phyloP scores from a whole-genome alignment of 148 eudicot species.

The Fagopyrum homotropicum region DNA sequence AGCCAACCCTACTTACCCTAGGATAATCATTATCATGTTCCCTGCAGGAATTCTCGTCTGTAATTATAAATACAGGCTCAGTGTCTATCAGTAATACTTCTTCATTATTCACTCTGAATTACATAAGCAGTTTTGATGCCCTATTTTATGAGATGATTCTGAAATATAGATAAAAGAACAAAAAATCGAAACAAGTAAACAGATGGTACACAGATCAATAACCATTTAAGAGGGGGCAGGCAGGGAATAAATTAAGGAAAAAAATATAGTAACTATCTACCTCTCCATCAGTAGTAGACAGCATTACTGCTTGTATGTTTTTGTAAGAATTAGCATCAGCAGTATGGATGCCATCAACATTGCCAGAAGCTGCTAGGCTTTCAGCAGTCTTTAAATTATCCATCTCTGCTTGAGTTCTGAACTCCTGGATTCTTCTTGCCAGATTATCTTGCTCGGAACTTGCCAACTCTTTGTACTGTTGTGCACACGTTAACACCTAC shows the following conservation, averaged over 20 bases:
- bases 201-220: background rate
- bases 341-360: slow-evolving; percentile 45
- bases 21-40: too few relatives aligned
- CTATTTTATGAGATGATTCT: background rate
- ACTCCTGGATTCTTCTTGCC: slow-evolving; percentile 90
- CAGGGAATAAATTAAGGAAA: background rate
- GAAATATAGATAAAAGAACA: background rate
- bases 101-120: too few relatives aligned
- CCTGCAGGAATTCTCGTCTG: too few relatives aligned
- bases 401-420: slow-evolving; percentile 76
- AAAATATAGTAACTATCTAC: slow-evolving; percentile 23
- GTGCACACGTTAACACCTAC: slow-evolving; percentile 93
- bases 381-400: slow-evolving; percentile 53
- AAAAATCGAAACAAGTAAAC: background rate
- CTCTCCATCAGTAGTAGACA: slow-evolving; percentile 71
- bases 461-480: slow-evolving; percentile 83
- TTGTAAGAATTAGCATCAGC: slow-evolving; percentile 50
- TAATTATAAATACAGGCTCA: too few relatives aligned
- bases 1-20: too few relatives aligned
- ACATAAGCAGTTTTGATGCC: background rate
- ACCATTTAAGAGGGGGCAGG: background rate
- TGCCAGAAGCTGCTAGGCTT: slow-evolving; percentile 48
- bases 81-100: too few relatives aligned
- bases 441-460: slow-evolving; percentile 78
- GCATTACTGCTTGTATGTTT: slow-evolving; percentile 68